Evolutionary conservation across 129 eudicot species (phyloP).

Genomic region (Helianthus tuberosus): DNA sequence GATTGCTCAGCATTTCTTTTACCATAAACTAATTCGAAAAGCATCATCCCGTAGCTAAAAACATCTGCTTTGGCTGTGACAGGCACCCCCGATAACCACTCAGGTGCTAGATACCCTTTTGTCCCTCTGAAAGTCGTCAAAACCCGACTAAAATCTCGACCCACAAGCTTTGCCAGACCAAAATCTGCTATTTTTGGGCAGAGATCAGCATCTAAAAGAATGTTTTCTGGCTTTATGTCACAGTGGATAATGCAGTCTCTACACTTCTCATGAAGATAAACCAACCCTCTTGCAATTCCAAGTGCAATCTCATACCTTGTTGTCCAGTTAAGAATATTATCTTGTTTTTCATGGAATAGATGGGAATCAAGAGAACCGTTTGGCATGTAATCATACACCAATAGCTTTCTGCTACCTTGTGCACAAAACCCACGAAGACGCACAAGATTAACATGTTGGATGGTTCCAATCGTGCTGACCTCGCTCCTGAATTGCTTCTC

Average conservation of each 20-base stretch:
- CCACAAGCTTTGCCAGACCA: slow-evolving; percentile 80
- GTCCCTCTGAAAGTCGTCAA: slow-evolving; percentile 70
- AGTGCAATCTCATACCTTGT: slow-evolving; percentile 61
- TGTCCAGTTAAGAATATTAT: slow-evolving; percentile 45
- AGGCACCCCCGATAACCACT: slow-evolving; percentile 68
- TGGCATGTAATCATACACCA: slow-evolving; percentile 69
- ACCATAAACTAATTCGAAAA: slow-evolving; percentile 66
- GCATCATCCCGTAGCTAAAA: slow-evolving; percentile 75
- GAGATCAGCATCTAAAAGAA: slow-evolving; percentile 53
- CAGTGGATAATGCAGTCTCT: slow-evolving; percentile 71
- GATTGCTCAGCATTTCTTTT: slow-evolving; percentile 47
- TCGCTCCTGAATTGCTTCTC: slow-evolving; percentile 78
- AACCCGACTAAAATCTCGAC: slow-evolving; percentile 68
- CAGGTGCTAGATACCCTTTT: slow-evolving; percentile 73
- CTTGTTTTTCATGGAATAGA: slow-evolving; percentile 44
- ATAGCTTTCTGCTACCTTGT: slow-evolving; percentile 42
- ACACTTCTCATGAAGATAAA: slow-evolving; percentile 73
- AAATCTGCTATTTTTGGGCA: slow-evolving; percentile 70
- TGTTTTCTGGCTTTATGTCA: slow-evolving; percentile 81
- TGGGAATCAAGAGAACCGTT: slow-evolving; percentile 61
- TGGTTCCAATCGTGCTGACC: slow-evolving; percentile 75
- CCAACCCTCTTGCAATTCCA: slow-evolving; percentile 68
- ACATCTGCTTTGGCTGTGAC: slow-evolving; percentile 75
- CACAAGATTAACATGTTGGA: slow-evolving; percentile 77
- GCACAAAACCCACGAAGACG: slow-evolving; percentile 72